Evolutionary conservation across 208 protist species (phyloP).

Genomic region (Trichomonas vaginalis): DNA sequence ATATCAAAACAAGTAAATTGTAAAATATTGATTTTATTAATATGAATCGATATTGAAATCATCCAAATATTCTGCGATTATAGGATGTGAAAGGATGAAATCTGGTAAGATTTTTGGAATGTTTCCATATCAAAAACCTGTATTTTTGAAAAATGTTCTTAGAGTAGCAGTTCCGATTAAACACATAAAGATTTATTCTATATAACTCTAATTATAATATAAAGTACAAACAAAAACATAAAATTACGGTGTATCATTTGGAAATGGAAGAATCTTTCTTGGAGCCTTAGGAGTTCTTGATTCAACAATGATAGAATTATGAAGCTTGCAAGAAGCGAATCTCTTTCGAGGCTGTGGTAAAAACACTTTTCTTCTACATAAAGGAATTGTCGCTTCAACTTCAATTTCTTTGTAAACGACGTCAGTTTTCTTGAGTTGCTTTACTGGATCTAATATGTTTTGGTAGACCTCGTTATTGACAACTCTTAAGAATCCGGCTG

Average conservation of each 20-base stretch:
- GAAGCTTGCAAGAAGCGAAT: background rate
- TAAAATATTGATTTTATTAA: too few species aligned
- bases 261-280: background rate
- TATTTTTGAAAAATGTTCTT: too few species aligned
- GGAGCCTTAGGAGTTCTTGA: background rate
- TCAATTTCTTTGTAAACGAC: background rate
- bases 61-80: too few species aligned
- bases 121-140: too few species aligned
- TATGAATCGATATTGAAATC: too few species aligned
- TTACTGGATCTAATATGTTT: background rate
- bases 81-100: too few species aligned
- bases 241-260: background rate
- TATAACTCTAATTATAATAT: too few species aligned
- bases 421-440: background rate
- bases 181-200: too few species aligned
- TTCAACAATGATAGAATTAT: background rate
- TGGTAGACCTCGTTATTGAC: background rate
- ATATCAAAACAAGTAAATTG: too few species aligned
- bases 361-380: background rate
- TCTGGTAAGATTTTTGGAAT: too few species aligned
- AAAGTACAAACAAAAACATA: background rate
- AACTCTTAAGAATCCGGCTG: background rate
- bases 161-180: too few species aligned
- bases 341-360: background rate
- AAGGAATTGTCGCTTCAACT: background rate